Conservation (phyloP, 2,329 filamentous ascomycete species). For the Fusarium marasasianum region DNA sequence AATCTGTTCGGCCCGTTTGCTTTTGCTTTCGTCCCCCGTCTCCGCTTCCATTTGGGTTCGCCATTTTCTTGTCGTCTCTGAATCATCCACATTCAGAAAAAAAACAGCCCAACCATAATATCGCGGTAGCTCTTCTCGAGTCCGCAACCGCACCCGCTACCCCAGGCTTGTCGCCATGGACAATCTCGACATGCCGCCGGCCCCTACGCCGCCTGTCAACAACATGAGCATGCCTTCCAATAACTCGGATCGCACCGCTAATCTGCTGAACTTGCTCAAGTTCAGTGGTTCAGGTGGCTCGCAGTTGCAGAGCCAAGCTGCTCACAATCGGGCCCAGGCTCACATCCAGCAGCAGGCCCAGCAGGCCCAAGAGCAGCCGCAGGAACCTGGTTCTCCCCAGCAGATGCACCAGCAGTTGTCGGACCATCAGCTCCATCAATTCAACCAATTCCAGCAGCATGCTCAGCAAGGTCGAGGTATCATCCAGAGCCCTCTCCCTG, state of each 20-base stretch:
- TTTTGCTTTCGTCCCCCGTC: slow-evolving; percentile 37
- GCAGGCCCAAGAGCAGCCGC: slow-evolving; percentile 30
- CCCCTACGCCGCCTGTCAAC: slow-evolving; percentile 59
- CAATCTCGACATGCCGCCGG: slow-evolving; percentile 58
- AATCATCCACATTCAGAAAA: slow-evolving; percentile 15
- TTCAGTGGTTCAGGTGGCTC: slow-evolving; percentile 56
- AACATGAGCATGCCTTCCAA: slow-evolving; percentile 51
- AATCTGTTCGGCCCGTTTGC: slow-evolving; percentile 39
- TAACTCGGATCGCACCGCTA: slow-evolving; percentile 60
- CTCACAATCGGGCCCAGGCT: slow-evolving; percentile 33
- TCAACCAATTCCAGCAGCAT: slow-evolving; percentile 43
- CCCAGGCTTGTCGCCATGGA: slow-evolving; percentile 39
- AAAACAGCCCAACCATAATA: background rate
- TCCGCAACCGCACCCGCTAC: slow-evolving; percentile 36
- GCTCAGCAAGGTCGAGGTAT: slow-evolving; percentile 29
- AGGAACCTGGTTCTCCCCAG: slow-evolving; percentile 29
- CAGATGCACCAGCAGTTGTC: slow-evolving; percentile 37
- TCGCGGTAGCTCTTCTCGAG: slow-evolving; percentile 35
- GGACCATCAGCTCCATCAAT: slow-evolving; percentile 44
- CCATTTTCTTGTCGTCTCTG: slow-evolving; percentile 12
- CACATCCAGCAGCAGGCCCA: slow-evolving; percentile 27
- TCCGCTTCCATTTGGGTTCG: slow-evolving; percentile 37
- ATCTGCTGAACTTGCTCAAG: slow-evolving; percentile 69
- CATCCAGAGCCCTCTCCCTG: slow-evolving; percentile 43
- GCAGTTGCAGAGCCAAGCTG: slow-evolving; percentile 49